Evolutionary conservation across 2,329 filamentous ascomycete species (phyloP).

Genomic region (Beauveria pseudobassiana): DNA sequence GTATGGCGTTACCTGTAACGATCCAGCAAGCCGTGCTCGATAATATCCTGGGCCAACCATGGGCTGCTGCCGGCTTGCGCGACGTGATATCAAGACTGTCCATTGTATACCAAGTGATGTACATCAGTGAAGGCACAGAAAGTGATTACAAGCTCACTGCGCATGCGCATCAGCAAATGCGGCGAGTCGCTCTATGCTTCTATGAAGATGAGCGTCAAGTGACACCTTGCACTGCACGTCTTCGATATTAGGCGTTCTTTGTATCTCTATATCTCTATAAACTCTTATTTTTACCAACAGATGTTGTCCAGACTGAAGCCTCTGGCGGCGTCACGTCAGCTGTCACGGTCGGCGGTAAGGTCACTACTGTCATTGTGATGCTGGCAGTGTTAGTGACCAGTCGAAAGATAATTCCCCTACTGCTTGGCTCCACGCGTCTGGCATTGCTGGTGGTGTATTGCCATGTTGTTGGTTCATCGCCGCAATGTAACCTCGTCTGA

Average conservation of each 20-base stretch:
- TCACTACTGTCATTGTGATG: constrained; percentile 48
- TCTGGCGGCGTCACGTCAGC: constrained; percentile 33
- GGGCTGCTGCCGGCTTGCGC: background rate
- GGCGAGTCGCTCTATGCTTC: too few relatives aligned
- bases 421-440: too few relatives aligned
- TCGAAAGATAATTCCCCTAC: constrained; percentile 11
- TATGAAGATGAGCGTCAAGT: background rate
- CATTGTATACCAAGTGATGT: background rate
- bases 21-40: too few relatives aligned
- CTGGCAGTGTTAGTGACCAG: constrained; percentile 28
- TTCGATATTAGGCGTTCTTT: background rate
- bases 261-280: background rate
- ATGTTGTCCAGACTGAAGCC: background rate
- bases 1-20: background rate
- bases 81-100: background rate
- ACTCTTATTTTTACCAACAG: too few relatives aligned
- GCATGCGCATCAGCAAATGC: too few relatives aligned
- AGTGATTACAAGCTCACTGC: background rate
- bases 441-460: constrained; percentile 39
- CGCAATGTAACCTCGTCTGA: constrained; percentile 26
- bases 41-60: background rate
- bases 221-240: background rate
- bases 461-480: constrained; percentile 42
- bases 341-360: constrained; percentile 44
- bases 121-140: background rate